These are phyloP conservation scores for Leptographium galeiforme DNA, from an alignment of 2,329 filamentous ascomycete genomes.

Conservation along the genomic window DNA sequence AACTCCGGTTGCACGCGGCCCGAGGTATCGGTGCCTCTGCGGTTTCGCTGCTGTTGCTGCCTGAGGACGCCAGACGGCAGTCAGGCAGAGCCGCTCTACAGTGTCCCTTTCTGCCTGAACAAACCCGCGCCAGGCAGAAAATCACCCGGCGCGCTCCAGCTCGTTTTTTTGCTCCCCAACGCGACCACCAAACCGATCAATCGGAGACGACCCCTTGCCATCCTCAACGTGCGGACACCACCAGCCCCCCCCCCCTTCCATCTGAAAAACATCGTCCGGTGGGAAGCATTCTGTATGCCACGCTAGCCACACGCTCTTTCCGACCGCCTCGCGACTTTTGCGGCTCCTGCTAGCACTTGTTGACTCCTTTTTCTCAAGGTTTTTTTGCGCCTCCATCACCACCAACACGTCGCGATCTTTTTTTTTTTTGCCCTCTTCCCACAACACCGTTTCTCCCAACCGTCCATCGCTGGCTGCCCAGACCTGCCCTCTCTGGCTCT, in stretches of 20 bases:
- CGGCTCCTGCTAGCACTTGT: neutral
- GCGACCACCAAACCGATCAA: constrained; percentile 5
- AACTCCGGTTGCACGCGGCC: constrained; percentile 23
- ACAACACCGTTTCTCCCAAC: no score
- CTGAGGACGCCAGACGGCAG: no score
- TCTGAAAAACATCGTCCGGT: neutral
- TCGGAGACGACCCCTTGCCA: neutral
- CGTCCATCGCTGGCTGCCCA: neutral
- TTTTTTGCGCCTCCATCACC: neutral
- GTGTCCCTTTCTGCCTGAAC: neutral
- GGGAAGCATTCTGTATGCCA: neutral
- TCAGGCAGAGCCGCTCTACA: no score
- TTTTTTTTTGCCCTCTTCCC: neutral
- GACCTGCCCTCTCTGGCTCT: neutral
- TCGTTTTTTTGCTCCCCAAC: constrained; percentile 5
- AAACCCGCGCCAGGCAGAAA: constrained; percentile 3
- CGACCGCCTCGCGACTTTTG: neutral
- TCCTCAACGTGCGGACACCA: neutral
- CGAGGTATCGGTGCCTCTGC: constrained; percentile 16
- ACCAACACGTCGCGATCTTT: neutral
- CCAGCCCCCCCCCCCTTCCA: neutral
- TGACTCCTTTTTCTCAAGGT: no score
- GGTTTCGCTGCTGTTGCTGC: neutral
- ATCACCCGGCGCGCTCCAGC: neutral
- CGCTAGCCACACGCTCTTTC: neutral